Evolutionary conservation across 2,329 filamentous ascomycete species (phyloP).

Genomic region (Colletotrichum magnum): DNA sequence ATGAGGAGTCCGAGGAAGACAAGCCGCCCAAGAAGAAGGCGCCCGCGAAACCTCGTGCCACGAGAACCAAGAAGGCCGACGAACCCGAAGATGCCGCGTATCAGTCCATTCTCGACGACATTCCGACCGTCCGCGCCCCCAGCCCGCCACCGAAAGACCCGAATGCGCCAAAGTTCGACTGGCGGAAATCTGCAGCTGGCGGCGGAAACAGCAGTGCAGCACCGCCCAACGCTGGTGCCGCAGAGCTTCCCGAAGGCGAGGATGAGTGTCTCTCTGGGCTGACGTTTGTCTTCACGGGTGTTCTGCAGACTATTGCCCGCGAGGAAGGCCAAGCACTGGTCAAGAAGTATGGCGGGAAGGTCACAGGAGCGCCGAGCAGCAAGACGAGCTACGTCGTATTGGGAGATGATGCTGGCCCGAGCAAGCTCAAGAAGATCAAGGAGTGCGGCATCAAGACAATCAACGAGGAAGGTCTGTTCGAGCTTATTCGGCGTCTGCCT

Average conservation of each 20-base stretch:
- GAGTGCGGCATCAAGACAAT: slow-evolving; percentile 89
- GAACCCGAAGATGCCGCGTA: slow-evolving; percentile 78
- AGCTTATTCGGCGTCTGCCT: slow-evolving; percentile 84
- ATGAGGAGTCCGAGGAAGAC: slow-evolving; percentile 70
- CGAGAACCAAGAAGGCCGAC: slow-evolving; percentile 75
- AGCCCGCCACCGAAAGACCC: slow-evolving; percentile 83
- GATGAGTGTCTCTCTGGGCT: slow-evolving; percentile 93
- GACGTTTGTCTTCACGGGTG: slow-evolving; percentile 94
- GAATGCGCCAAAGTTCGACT: slow-evolving; percentile 82
- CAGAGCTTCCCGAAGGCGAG: slow-evolving; percentile 84
- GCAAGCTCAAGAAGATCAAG: slow-evolving; percentile 89
- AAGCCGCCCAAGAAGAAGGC: slow-evolving; percentile 73
- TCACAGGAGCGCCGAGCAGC: slow-evolving; percentile 86
- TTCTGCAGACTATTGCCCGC: slow-evolving; percentile 83
- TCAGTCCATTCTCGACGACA: slow-evolving; percentile 88
- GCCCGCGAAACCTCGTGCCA: slow-evolving; percentile 70
- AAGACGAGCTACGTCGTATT: slow-evolving; percentile 96
- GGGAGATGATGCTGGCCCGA: slow-evolving; percentile 91
- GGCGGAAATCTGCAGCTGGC: slow-evolving; percentile 71
- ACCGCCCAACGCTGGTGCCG: slow-evolving; percentile 73
- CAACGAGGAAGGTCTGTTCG: slow-evolving; percentile 91
- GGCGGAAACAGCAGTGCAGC: slow-evolving; percentile 72
- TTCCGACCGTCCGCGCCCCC: slow-evolving; percentile 86
- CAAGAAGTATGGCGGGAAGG: slow-evolving; percentile 94
- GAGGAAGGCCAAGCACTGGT: slow-evolving; percentile 89